Evolutionary conservation across 345 rosid species (phyloP).

Genomic region (Firmiana major): DNA sequence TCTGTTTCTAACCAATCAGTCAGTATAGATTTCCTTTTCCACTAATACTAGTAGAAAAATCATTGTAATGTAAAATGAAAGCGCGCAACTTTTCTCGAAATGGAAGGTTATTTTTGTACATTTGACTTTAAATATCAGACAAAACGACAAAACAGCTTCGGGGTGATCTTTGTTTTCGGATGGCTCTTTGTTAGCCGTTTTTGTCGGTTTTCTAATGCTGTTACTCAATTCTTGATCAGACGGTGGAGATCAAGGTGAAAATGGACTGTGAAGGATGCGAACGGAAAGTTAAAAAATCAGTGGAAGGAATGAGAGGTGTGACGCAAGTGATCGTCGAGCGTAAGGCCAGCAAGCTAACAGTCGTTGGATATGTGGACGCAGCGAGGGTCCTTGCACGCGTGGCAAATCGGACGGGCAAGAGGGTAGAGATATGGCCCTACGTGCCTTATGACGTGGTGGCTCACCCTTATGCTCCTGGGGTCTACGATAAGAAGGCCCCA

Average conservation of each 20-base stretch:
- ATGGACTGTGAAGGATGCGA: slow-evolving; percentile 99
- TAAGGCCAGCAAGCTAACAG: slow-evolving; percentile 78
- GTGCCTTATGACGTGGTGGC: slow-evolving; percentile 87
- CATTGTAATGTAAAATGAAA: background rate
- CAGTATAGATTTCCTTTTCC: background rate
- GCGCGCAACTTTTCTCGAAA: background rate
- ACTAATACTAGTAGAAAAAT: background rate
- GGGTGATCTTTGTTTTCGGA: too few species aligned
- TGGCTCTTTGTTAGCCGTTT: too few species aligned
- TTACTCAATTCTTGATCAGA: slow-evolving; percentile 35
- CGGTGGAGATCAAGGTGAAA: slow-evolving; percentile 84
- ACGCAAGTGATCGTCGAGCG: slow-evolving; percentile 72
- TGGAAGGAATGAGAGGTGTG: slow-evolving; percentile 92
- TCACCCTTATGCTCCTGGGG: slow-evolving; percentile 90
- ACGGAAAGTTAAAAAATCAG: slow-evolving; percentile 68
- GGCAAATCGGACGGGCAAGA: slow-evolving; percentile 86
- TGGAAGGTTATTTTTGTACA: background rate
- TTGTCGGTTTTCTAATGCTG: too few species aligned
- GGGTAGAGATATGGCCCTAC: slow-evolving; percentile 87
- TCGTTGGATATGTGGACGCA: slow-evolving; percentile 78
- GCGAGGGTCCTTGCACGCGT: slow-evolving; percentile 70
- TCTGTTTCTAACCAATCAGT: background rate
- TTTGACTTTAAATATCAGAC: background rate
- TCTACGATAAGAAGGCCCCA: slow-evolving; percentile 86
- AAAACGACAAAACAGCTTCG: background rate